phyloP scores from a whole-genome alignment of 2,329 filamentous ascomycete genomes.

The Davidsoniella virescens region DNA sequence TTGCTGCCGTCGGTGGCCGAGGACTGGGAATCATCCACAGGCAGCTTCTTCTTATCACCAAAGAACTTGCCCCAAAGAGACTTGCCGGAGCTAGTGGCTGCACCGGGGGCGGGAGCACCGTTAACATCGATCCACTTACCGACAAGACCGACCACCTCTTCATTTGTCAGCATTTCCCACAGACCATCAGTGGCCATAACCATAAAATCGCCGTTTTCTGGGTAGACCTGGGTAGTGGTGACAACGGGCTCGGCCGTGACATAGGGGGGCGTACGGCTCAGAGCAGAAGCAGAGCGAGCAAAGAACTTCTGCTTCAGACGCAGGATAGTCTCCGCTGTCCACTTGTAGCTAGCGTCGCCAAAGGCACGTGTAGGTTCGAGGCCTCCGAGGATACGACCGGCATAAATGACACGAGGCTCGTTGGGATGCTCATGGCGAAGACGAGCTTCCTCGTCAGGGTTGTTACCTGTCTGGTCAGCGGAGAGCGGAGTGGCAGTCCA shows the following conservation, averaged over 20 bases:
- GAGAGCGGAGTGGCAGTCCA: constrained; percentile 86
- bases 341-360: constrained; percentile 94
- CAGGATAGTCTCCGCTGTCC: constrained; percentile 70
- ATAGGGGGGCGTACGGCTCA: constrained; percentile 84
- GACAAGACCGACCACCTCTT: constrained; percentile 91
- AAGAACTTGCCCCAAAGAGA: constrained; percentile 45
- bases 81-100: constrained; percentile 49
- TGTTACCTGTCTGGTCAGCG: constrained; percentile 85
- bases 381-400: constrained; percentile 80
- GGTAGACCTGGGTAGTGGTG: constrained; percentile 81
- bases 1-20: constrained; percentile 61
- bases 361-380: constrained; percentile 89
- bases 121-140: constrained; percentile 92
- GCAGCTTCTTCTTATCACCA: constrained; percentile 34
- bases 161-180: constrained; percentile 98
- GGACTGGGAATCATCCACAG: constrained; percentile 44
- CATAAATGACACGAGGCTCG: constrained; percentile 72
- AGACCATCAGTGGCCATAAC: constrained; percentile 93
- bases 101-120: constrained; percentile 26
- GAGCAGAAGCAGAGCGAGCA: constrained; percentile 56
- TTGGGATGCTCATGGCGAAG: constrained; percentile 76
- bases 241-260: constrained; percentile 92
- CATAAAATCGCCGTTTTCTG: constrained; percentile 81
- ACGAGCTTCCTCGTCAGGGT: constrained; percentile 66
- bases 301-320: constrained; percentile 78